Conservation (phyloP, 164 flowering plant genomes). For the Protea cynaroides region DNA sequence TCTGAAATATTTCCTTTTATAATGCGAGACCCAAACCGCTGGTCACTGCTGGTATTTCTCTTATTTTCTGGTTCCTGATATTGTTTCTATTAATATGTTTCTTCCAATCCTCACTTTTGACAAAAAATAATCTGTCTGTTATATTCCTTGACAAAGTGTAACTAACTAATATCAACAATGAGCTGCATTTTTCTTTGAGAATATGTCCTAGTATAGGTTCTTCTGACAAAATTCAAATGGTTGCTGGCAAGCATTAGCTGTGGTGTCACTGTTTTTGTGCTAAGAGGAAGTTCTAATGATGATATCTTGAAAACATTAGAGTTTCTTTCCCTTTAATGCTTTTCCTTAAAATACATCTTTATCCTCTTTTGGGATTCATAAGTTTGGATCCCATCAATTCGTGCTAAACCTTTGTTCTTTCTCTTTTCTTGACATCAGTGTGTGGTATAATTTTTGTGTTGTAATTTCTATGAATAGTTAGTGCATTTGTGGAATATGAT, state of each 20-base stretch:
- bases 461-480: too few species aligned
- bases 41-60: slow-evolving; percentile 81
- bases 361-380: too few species aligned
- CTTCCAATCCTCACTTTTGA: not conserved
- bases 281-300: not conserved
- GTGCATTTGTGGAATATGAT: too few species aligned
- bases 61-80: not conserved
- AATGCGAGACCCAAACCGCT: slow-evolving; percentile 93
- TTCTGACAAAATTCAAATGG: too few species aligned
- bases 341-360: too few species aligned
- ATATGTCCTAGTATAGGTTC: not conserved
- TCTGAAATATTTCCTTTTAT: slow-evolving; percentile 96
- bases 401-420: too few species aligned
- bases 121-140: not conserved
- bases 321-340: too few species aligned
- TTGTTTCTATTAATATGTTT: not conserved
- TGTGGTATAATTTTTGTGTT: too few species aligned
- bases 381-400: too few species aligned
- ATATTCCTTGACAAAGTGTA: not conserved
- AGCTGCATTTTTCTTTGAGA: not conserved
- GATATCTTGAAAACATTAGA: not conserved
- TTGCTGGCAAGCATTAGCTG: too few species aligned
- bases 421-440: too few species aligned
- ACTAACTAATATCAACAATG: not conserved
- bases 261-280: not conserved